Percentiles rank a stretch among this genome's conserved stretches.
phyloP scores from a whole-genome alignment of 139 green algal species.

The Chlamydomonas sp. region DNA sequence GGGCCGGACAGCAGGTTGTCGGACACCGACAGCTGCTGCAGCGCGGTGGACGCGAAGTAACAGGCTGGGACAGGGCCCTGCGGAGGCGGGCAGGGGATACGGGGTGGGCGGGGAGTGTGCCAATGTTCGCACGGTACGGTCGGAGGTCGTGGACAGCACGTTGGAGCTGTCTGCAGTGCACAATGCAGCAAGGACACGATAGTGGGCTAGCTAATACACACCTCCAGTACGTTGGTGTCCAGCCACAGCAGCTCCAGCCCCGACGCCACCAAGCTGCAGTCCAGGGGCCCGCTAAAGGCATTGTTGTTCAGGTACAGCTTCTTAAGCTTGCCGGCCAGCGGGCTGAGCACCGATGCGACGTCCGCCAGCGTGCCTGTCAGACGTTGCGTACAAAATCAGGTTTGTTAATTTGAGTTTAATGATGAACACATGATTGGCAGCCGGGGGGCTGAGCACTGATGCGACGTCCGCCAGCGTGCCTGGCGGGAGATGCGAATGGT shows the following conservation, averaged over 20 bases:
- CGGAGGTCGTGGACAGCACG: too few species aligned
- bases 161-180: not conserved
- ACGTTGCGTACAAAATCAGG: not conserved
- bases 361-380: not conserved
- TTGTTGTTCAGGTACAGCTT: constrained; percentile 31
- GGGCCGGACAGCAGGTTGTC: constrained; percentile 32
- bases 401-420: not conserved
- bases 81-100: not conserved
- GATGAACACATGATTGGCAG: not conserved
- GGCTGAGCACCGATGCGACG: not conserved
- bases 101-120: not conserved
- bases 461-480: not conserved
- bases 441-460: not conserved
- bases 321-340: not conserved
- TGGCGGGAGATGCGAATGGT: not conserved
- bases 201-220: constrained; percentile 1
- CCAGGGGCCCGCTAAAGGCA: constrained; percentile 16
- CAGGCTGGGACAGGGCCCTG: constrained; percentile 20
- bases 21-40: constrained; percentile 19
- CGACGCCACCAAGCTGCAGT: not conserved
- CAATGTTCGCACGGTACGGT: too few species aligned
- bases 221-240: constrained; percentile 14
- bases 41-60: not conserved
- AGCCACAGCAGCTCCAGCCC: constrained; percentile 32
- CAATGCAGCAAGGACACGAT: not conserved